These are phyloP conservation scores for Colletotrichum somersetense DNA, from an alignment of 2,329 filamentous ascomycete genomes.

Conservation along the genomic window DNA sequence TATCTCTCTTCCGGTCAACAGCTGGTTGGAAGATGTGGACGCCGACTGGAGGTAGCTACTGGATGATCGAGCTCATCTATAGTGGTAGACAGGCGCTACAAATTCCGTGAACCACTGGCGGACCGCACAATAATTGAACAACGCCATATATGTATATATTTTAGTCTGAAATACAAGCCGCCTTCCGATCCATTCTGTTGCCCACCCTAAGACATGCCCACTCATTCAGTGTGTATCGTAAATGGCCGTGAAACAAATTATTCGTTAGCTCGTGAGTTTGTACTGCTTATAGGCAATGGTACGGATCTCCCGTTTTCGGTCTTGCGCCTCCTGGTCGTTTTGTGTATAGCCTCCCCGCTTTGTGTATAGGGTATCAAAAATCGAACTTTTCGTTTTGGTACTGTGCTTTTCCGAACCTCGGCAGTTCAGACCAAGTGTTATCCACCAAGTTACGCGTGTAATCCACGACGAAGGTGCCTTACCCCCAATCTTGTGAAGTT, in stretches of 20 bases:
- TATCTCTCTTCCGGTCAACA: neutral
- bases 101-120: neutral
- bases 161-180: constrained; percentile 5
- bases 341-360: constrained; percentile 33
- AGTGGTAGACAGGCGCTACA: neutral
- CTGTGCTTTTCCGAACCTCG: constrained; percentile 6
- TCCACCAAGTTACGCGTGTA: neutral
- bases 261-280: constrained; percentile 30
- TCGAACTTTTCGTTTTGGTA: constrained; percentile 13
- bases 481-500: neutral
- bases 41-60: neutral
- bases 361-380: constrained; percentile 30
- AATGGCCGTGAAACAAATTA: constrained; percentile 16
- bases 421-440: neutral
- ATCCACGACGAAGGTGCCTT: neutral
- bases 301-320: neutral
- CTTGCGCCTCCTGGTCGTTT: constrained; percentile 16
- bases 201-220: neutral
- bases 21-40: too few relatives aligned
- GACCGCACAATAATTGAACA: neutral
- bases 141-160: neutral
- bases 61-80: neutral
- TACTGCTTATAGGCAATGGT: constrained; percentile 27
- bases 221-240: constrained; percentile 18
- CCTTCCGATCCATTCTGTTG: neutral